Percentiles rank a stretch among this genome's conserved stretches.
Evolutionary conservation across 2,329 filamentous ascomycete species (phyloP).

Genomic region (Fusarium sp.): DNA sequence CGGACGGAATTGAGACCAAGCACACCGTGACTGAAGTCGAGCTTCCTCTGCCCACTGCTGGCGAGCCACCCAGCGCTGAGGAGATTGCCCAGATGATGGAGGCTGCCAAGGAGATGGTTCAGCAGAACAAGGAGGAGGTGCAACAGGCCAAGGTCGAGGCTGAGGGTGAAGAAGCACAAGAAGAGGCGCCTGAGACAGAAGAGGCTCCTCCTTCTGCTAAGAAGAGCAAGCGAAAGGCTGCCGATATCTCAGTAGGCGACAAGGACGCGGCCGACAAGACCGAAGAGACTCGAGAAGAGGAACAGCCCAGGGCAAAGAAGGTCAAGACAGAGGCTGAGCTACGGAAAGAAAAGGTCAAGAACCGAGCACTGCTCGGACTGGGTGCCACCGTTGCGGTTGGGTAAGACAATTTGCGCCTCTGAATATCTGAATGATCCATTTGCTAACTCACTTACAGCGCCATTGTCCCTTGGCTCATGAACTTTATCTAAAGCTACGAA

Average conservation of each 20-base stretch:
- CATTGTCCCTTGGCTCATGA: conserved; percentile 61
- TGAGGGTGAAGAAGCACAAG: conserved; percentile 54
- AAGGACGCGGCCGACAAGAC: conserved; percentile 52
- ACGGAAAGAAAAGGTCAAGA: conserved; percentile 85
- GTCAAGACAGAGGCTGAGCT: conserved; percentile 81
- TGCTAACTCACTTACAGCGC: conserved; percentile 48
- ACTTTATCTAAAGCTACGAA: conserved; percentile 54
- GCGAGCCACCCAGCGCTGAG: conserved; percentile 74
- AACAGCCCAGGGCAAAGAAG: conserved; percentile 71
- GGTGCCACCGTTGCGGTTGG: conserved; percentile 87
- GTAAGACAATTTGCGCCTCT: conserved; percentile 66
- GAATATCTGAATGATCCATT: neutral
- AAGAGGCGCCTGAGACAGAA: conserved; percentile 49
- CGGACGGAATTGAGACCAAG: conserved; percentile 69
- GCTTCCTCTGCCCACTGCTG: conserved; percentile 66
- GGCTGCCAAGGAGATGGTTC: conserved; percentile 87
- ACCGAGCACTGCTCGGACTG: conserved; percentile 83
- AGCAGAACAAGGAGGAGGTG: conserved; percentile 63
- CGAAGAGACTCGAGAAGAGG: conserved; percentile 50
- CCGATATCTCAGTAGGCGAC: conserved; percentile 73
- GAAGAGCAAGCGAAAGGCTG: conserved; percentile 75
- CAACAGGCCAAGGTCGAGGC: conserved; percentile 50
- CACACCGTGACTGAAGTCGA: conserved; percentile 79
- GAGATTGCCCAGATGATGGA: conserved; percentile 84
- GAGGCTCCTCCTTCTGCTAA: conserved; percentile 52